Evolutionary conservation across 2,329 filamentous ascomycete species (phyloP).

Genomic region (Erysiphe neolycopersici): DNA sequence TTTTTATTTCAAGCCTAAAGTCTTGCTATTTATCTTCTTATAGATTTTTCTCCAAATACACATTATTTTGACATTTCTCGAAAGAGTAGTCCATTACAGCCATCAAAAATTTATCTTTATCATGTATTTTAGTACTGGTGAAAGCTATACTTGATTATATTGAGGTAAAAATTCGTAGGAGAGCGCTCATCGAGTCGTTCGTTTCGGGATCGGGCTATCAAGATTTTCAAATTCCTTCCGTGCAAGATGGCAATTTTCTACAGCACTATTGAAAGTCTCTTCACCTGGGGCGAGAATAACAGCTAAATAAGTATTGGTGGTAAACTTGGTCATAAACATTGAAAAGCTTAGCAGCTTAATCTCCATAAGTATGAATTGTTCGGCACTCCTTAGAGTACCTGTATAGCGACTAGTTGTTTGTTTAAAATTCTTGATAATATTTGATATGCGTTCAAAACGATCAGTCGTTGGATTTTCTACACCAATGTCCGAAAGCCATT

Average conservation of each 20-base stretch:
- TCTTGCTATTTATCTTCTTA: no score
- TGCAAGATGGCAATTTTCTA: constrained; percentile 73
- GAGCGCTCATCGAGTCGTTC: constrained; percentile 5
- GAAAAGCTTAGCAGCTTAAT: constrained; percentile 63
- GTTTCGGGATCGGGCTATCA: constrained; percentile 21
- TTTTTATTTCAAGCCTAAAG: no score
- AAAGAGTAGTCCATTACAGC: no score
- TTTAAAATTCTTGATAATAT: constrained; percentile 97
- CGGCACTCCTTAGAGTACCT: constrained; percentile 52
- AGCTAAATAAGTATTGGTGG: constrained; percentile 91
- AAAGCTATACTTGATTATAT: no score
- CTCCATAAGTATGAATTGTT: constrained; percentile 59
- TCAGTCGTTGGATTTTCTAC: constrained; percentile 68
- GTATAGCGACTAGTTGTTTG: constrained; percentile 54
- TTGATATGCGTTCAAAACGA: constrained; percentile 80
- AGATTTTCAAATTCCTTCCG: constrained; percentile 52
- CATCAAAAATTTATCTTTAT: no score
- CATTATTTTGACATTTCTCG: no score
- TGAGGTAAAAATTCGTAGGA: no score
- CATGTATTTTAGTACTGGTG: no score
- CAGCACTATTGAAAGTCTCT: constrained; percentile 68
- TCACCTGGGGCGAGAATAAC: constrained; percentile 79
- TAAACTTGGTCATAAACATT: constrained; percentile 85
- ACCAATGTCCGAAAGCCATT: constrained; percentile 53
- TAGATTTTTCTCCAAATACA: no score